Evolutionary conservation across 495 filamentous ascomycete species (phyloP), one percentile per base, ranked within the genome.

Genomic region (Pyronema domesticum): DNA sequence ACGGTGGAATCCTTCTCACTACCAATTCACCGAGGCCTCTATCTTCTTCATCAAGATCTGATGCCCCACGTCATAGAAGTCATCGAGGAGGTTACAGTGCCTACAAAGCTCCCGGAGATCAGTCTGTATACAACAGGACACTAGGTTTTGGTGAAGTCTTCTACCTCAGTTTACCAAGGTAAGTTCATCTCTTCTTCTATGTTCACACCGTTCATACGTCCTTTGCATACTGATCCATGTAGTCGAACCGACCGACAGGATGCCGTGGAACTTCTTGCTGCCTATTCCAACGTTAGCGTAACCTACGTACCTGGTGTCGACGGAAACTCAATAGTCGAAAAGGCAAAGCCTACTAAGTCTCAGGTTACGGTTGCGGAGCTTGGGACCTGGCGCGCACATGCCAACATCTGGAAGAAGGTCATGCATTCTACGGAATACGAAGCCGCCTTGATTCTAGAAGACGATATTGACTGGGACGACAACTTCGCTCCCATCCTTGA

Each of bases 381-480:
- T n/a, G 46, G 46, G 9, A 18, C 15, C 13, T 65, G 62, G 62
- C 46, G 61, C 14, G 59, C 62, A 1, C 62, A 65, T 37, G 56
- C 59, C 51, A 60, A 65, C 17, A 47, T 59, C 10, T 56, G 61
- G 36, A 59, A 58, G 36, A 43, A 58, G 39, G 39, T 69, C 55
- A 56, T 70, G 13, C 23, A 30, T 30, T 58, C 66, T 10, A 65
- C 65, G 15, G 58, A 59, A 30, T 54, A 68, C 13, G 65, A 68
- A 34, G 69, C 68, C 1, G 69, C 67, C 0, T 58, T 74, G 33
- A 69, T 74, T 39, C 58, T 74, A 37, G 72, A 74, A 61, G 70
- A 72, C 58, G 71, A 73, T 48, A 69, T 69, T 15, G 72, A 74
- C 58, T 74, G 67, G 68, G 71, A 73, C 55, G 62, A 70, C 30